Evolutionary conservation across 2,329 filamentous ascomycete species (phyloP).

Genomic region (Rhynchosporium graminicola): DNA sequence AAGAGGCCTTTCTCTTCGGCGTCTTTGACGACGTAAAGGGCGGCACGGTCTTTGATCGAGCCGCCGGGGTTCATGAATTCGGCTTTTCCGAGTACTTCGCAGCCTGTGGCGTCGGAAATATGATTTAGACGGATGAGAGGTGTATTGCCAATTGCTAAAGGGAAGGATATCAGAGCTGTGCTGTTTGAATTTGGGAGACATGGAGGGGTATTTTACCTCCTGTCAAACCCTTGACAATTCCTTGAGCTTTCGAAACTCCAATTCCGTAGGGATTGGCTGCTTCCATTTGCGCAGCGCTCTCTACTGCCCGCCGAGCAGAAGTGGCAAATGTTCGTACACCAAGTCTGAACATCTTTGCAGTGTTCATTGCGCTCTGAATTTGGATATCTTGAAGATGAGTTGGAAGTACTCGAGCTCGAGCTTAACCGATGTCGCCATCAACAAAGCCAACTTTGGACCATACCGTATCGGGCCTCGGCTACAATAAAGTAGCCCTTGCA

Average conservation of each 20-base stretch:
- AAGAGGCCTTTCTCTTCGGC: conserved; percentile 87
- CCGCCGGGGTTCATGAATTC: conserved; percentile 99
- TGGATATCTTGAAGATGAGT: not conserved
- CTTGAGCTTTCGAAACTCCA: conserved; percentile 66
- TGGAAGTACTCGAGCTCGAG: not conserved
- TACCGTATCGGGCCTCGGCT: not conserved
- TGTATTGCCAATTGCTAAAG: conserved; percentile 90
- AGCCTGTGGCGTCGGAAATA: conserved; percentile 87
- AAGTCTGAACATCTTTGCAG: conserved; percentile 53
- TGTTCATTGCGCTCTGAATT: conserved; percentile 14
- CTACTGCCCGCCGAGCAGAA: conserved; percentile 51
- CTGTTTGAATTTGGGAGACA: not conserved
- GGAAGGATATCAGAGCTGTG: conserved; percentile 16
- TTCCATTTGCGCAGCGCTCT: conserved; percentile 49
- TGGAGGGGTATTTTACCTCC: conserved; percentile 54
- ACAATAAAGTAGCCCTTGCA: not conserved
- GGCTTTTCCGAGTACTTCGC: conserved; percentile 92
- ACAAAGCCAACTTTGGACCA: not conserved
- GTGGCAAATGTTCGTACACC: conserved; percentile 57
- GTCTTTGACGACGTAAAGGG: conserved; percentile 89
- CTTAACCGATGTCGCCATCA: conserved; percentile 5
- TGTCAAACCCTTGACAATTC: conserved; percentile 64
- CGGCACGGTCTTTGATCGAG: conserved; percentile 93
- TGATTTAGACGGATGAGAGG: conserved; percentile 87
- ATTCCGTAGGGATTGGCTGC: conserved; percentile 57